Conservation (phyloP, 352 stramenopile genomes). For the Pythium vanterpoolii region DNA sequence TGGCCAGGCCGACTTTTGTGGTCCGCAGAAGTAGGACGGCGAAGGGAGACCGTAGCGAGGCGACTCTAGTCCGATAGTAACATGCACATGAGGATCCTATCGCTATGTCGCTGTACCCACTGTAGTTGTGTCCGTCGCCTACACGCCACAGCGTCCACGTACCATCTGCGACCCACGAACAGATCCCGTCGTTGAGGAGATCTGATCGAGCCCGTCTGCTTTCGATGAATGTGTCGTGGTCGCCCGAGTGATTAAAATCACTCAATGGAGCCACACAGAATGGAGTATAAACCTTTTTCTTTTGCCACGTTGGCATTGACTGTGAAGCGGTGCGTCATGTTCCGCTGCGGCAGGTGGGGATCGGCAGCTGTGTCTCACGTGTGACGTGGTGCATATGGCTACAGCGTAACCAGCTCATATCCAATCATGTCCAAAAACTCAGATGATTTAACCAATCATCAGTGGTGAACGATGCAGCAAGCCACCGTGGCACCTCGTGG, state of each 20-base stretch:
- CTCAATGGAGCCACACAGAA: too few species aligned
- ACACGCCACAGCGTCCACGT: too few species aligned
- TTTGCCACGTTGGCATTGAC: not conserved
- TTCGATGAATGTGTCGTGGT: too few species aligned
- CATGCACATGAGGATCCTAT: not conserved
- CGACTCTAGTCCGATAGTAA: too few species aligned
- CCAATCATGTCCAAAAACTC: not conserved
- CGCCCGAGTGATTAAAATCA: too few species aligned
- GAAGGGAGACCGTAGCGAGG: too few species aligned
- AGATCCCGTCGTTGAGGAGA: too few species aligned
- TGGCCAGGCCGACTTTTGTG: slow-evolving; percentile 52
- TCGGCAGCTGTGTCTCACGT: not conserved
- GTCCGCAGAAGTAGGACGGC: slow-evolving; percentile 15
- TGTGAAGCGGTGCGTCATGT: not conserved
- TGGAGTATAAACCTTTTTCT: too few species aligned
- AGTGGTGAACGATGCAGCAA: not conserved
- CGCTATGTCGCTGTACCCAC: slow-evolving; percentile 1
- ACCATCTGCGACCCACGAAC: too few species aligned
- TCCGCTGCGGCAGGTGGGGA: not conserved
- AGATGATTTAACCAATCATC: not conserved
- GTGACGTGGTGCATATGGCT: slow-evolving; percentile 11
- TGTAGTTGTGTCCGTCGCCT: too few species aligned
- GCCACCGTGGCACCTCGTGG: too few species aligned
- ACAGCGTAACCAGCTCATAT: not conserved
- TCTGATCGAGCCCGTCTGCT: too few species aligned